Conservation (phyloP, 169 alveolate genomes). For the Eimeria zaria region DNA sequence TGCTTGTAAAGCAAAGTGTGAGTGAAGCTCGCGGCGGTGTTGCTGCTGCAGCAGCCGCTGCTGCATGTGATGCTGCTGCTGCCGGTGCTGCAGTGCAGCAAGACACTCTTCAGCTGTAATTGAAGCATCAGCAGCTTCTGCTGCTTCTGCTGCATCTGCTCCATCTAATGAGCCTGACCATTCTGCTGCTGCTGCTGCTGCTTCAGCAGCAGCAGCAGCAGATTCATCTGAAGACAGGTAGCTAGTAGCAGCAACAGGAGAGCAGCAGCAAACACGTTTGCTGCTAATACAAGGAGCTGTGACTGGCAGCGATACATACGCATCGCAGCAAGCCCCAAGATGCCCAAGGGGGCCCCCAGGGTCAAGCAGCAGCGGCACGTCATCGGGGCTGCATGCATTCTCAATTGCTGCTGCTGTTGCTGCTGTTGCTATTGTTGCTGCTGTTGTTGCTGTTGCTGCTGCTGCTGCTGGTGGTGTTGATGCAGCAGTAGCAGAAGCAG, state of each 20-base stretch:
- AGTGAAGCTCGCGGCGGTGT: slow-evolving; percentile 24
- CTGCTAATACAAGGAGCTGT: slow-evolving; percentile 51
- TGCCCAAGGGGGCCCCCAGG: slow-evolving; percentile 78
- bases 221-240: background rate
- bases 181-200: slow-evolving; percentile 23
- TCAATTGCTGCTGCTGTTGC: slow-evolving; percentile 34
- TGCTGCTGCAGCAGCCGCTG: slow-evolving; percentile 69
- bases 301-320: slow-evolving; percentile 6
- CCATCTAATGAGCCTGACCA: no score
- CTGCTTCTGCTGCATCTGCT: slow-evolving; percentile 48
- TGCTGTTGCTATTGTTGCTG: slow-evolving; percentile 39
- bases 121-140: background rate
- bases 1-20: slow-evolving; percentile 45
- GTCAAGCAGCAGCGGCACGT: slow-evolving; percentile 70
- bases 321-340: slow-evolving; percentile 59
- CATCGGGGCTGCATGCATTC: slow-evolving; percentile 50
- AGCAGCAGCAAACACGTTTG: slow-evolving; percentile 12
- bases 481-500: background rate
- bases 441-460: background rate
- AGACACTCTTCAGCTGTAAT: slow-evolving; percentile 6
- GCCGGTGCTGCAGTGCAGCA: slow-evolving; percentile 26
- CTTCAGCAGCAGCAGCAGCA: background rate
- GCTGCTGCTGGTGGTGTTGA: no score
- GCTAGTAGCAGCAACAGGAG: slow-evolving; percentile 6
- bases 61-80: slow-evolving; percentile 71